A percentile compares a stretch with the other conserved stretches of the same genome.
These are phyloP conservation scores for Fusarium nisikadoi DNA, from an alignment of 2,329 filamentous ascomycete genomes.

Conservation along the genomic window DNA sequence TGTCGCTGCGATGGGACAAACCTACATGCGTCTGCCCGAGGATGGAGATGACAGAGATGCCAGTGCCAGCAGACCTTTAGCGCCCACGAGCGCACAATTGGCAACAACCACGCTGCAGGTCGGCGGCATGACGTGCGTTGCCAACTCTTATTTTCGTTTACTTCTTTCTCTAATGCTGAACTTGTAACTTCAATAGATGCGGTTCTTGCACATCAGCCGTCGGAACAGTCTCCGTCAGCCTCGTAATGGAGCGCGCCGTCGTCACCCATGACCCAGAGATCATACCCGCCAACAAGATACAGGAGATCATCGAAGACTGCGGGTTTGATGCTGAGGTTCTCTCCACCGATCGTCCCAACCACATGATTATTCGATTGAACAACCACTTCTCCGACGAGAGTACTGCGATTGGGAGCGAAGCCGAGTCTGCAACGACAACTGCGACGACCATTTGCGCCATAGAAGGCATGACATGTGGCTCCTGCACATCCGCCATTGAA, in stretches of 20 bases:
- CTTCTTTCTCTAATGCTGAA: constrained; percentile 42
- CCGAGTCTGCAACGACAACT: not conserved
- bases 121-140: not conserved
- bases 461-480: constrained; percentile 91
- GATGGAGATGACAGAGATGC: not conserved
- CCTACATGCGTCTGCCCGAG: not conserved
- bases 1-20: not conserved
- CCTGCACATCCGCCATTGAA: constrained; percentile 88
- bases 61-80: not conserved
- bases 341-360: constrained; percentile 77
- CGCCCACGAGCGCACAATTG: not conserved
- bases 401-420: not conserved
- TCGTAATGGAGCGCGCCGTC: constrained; percentile 96
- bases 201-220: constrained; percentile 94
- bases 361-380: constrained; percentile 43
- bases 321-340: constrained; percentile 92
- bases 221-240: constrained; percentile 86
- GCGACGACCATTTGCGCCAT: constrained; percentile 78
- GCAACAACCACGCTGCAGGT: not conserved
- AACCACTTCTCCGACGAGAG: too few relatives aligned
- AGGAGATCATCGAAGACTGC: constrained; percentile 88
- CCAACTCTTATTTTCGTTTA: not conserved
- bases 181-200: constrained; percentile 67
- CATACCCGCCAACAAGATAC: constrained; percentile 79
- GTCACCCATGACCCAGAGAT: constrained; percentile 84